A percentile compares a stretch with the other conserved stretches of the same genome.
These are phyloP conservation scores for Pouteria glomerata DNA, from an alignment of 148 eudicot genomes.

Conservation along the genomic window DNA sequence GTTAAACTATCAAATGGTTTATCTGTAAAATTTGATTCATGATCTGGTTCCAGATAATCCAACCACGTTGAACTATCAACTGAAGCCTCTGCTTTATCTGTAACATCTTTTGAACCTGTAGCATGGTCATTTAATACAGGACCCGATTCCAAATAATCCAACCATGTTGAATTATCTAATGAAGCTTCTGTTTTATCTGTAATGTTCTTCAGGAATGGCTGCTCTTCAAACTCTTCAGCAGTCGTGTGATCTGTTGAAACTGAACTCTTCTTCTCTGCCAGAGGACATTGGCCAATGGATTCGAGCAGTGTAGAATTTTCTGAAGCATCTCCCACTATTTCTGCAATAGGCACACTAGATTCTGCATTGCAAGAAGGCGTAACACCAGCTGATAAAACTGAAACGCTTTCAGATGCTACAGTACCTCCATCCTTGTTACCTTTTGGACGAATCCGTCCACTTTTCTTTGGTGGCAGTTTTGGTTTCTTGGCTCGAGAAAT, in stretches of 20 bases:
- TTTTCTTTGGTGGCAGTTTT: conserved; percentile 65
- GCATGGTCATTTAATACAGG: conserved; percentile 12
- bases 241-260: conserved; percentile 19
- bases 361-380: conserved; percentile 20
- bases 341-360: conserved; percentile 15
- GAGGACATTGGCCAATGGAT: conserved; percentile 14
- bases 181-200: conserved; percentile 1
- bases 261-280: conserved; percentile 22
- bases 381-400: conserved; percentile 21
- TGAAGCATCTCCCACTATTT: conserved; percentile 11
- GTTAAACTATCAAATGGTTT: conserved; percentile 9
- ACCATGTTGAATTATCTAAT: conserved; percentile 21
- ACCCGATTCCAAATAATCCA: conserved; percentile 34
- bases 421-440: conserved; percentile 30
- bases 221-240: conserved; percentile 9
- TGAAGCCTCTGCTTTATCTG: not conserved
- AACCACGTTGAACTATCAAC: not conserved
- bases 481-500: conserved; percentile 47
- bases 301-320: conserved; percentile 24
- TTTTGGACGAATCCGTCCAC: conserved; percentile 46
- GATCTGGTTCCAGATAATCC: conserved; percentile 14
- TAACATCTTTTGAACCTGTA: conserved; percentile 9
- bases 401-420: conserved; percentile 21
- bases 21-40: conserved; percentile 3
- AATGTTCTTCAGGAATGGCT: conserved; percentile 20